Base-by-base conservation (phyloP, 1,139 yeast genomes). In the Candida sanyaensis region DNA sequence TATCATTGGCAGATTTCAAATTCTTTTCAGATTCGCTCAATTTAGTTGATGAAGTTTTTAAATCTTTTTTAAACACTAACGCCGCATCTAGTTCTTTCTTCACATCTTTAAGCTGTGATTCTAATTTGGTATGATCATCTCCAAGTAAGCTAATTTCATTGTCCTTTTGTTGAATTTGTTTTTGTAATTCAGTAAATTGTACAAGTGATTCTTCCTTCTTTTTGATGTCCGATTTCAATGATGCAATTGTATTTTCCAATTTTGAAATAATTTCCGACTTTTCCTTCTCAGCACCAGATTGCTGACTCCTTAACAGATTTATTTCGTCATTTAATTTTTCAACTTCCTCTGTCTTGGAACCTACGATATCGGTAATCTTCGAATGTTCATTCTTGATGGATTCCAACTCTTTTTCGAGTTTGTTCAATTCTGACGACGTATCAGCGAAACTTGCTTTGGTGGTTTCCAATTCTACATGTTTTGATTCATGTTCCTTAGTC, bases 291-390 rank as follows among this genome's bases (percentile, higher is more conserved):
- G 36, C 32, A 21, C 26, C 37, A 28, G 28, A 41, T 12, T 44
- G 37, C 10, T 37, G 38, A 11, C 21, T 37, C 29, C 43, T 44
- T 31, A 46, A 39, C 11, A 40, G 40, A 33, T 37, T 39, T 13
- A 45, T 28, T 6, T 31, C 41, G 28, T 60, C 69, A 47, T 69
- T 73, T 21, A 73, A 54, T 32, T 46, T 51, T 2, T 60, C 28
- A 39, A 44, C 41, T 37, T 47, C 52, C 12, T 30, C 21, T 10
- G 31, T 10, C 26, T 47, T 49, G 9, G 38, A 42, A 21, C 47
- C 31, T 6, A 53, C 37, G 7, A 37, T 24, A 4, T 27, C 40
- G 12, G 41, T 43, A 8, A 42, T 34, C 10, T 44, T 42, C 2
- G 36, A 34, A 17, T 43, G 44, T 21, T 43, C 45, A 13, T 27